Conservation (phyloP, 78 protist species). For the Capsaspora owczarzaki region DNA sequence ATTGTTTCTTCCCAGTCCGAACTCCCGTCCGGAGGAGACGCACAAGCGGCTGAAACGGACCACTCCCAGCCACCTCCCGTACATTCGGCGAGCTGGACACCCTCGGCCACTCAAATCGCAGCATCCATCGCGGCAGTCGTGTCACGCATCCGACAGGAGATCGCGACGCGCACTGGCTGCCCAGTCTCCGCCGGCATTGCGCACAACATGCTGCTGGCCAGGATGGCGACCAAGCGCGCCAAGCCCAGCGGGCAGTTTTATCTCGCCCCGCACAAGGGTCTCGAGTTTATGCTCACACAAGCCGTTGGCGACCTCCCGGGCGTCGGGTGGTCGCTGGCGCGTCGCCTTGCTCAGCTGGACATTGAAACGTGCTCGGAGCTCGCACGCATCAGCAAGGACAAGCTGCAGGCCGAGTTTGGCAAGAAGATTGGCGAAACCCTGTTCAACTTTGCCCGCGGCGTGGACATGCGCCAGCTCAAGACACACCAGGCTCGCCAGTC, state of each 20-base stretch:
- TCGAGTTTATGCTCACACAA: background rate
- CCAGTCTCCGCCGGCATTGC: slow-evolving; percentile 11
- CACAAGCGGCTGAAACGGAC: too few species aligned
- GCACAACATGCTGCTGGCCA: slow-evolving; percentile 23
- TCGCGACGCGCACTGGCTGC: background rate
- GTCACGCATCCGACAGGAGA: background rate
- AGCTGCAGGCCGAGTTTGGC: slow-evolving; percentile 8
- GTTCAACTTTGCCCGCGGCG: slow-evolving; percentile 1
- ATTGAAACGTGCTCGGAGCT: background rate
- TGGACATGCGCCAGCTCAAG: background rate
- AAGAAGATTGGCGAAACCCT: background rate
- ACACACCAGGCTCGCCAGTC: background rate
- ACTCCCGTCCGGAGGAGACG: too few species aligned
- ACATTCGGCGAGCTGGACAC: too few species aligned
- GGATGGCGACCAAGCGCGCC: slow-evolving; percentile 8
- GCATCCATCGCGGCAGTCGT: background rate
- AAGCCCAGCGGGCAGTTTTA: slow-evolving; percentile 17
- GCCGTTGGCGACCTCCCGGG: slow-evolving; percentile 15
- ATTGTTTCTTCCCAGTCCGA: background rate
- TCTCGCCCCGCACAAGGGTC: background rate
- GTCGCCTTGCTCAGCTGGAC: background rate
- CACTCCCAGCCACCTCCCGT: too few species aligned
- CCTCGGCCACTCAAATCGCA: too few species aligned
- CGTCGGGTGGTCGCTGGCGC: background rate
- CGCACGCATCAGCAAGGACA: too few species aligned